Conservation (phyloP, 2,329 filamentous ascomycete species). For the Cytospora mali region DNA sequence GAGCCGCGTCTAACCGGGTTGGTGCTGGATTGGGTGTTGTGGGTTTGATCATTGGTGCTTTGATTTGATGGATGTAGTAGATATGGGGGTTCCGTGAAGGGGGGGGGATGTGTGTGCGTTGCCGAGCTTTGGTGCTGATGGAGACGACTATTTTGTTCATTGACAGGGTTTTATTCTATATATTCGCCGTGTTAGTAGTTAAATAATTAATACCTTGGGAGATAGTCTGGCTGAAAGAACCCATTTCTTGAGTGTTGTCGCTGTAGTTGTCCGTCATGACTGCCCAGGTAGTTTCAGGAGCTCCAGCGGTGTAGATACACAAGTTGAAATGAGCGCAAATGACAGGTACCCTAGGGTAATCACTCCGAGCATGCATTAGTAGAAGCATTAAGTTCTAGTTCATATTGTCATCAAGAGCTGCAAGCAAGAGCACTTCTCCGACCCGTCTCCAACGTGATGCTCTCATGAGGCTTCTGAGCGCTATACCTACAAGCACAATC, state of each 20-base stretch:
- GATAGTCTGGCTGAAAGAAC: too few species aligned
- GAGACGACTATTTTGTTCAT: not conserved
- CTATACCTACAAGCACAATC: not conserved
- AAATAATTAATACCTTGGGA: not conserved
- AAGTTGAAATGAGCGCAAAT: too few species aligned
- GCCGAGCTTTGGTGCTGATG: not conserved
- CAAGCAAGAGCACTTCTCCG: not conserved
- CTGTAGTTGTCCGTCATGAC: too few species aligned
- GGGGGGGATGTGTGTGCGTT: not conserved
- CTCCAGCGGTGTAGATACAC: too few species aligned
- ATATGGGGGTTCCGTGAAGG: too few species aligned
- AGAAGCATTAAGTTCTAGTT: too few species aligned
- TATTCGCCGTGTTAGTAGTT: not conserved
- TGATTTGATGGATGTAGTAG: constrained; percentile 44
- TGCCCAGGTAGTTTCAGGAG: too few species aligned
- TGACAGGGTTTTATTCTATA: not conserved
- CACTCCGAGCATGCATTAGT: too few species aligned
- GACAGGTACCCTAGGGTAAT: too few species aligned
- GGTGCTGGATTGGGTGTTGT: constrained; percentile 41
- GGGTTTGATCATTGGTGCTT: constrained; percentile 44
- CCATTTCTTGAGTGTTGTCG: too few species aligned
- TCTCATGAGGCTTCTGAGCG: not conserved
- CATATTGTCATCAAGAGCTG: not conserved
- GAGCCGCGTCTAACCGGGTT: constrained; percentile 36
- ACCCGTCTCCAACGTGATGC: too few species aligned